Evolutionary conservation across 768 basidiomycete species (phyloP).

Genomic region (Leucocoprinus sp.): DNA sequence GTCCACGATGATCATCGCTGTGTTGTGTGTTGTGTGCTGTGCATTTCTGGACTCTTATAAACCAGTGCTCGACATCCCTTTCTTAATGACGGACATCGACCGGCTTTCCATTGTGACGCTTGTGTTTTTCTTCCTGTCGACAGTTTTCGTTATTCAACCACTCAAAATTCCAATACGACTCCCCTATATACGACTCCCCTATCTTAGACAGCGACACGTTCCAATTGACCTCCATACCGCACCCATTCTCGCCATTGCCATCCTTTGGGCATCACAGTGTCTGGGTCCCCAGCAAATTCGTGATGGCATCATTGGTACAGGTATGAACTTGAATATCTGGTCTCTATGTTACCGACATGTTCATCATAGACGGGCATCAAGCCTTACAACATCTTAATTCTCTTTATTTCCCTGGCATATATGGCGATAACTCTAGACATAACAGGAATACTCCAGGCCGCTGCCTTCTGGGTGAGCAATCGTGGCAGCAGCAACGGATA

Average conservation of each 20-base stretch:
- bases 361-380: constrained; percentile 50
- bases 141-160: constrained; percentile 41
- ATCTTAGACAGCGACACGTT: constrained; percentile 24
- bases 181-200: constrained; percentile 19
- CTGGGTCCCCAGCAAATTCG: constrained; percentile 44
- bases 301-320: constrained; percentile 60
- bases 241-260: constrained; percentile 41
- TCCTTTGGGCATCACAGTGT: constrained; percentile 51
- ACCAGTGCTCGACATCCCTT: no score
- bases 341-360: neutral
- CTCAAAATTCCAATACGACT: constrained; percentile 20
- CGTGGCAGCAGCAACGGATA: constrained; percentile 67
- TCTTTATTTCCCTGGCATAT: constrained; percentile 90
- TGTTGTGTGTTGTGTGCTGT: no score
- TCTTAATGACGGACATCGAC: constrained; percentile 1
- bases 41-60: no score
- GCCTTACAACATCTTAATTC: constrained; percentile 87
- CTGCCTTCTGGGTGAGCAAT: constrained; percentile 86
- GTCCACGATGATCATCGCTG: no score
- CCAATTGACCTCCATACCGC: constrained; percentile 44
- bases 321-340: constrained; percentile 8
- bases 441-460: constrained; percentile 77
- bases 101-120: constrained; percentile 34
- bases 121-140: constrained; percentile 45
- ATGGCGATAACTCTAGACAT: constrained; percentile 88